Evolutionary conservation across 129 eudicot genomes (phyloP).

Genomic region (Flaveria ramosissima): DNA sequence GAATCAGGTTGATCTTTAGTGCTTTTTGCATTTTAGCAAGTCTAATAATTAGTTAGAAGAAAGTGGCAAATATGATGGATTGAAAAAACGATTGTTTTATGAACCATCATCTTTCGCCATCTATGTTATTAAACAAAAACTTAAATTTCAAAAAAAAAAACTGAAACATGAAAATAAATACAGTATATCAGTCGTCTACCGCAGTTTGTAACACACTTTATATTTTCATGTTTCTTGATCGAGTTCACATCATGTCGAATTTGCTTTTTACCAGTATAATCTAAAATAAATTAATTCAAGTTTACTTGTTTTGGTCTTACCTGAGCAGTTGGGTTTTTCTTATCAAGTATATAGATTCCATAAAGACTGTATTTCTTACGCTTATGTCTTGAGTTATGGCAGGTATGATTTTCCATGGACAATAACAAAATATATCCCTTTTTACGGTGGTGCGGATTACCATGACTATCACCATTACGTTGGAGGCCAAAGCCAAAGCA

Average conservation of each 20-base stretch:
- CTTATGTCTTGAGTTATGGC: not conserved
- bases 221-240: no score
- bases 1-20: not conserved
- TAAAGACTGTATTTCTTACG: not conserved
- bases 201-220: not conserved
- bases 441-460: conserved; percentile 87
- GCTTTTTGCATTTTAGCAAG: conserved; percentile 11
- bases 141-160: not conserved
- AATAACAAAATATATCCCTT: conserved; percentile 70
- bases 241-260: not conserved
- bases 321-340: not conserved
- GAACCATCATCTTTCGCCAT: not conserved
- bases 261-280: not conserved
- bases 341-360: not conserved
- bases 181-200: not conserved
- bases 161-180: not conserved
- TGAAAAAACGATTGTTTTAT: not conserved
- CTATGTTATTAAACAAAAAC: not conserved
- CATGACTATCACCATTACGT: conserved; percentile 97
- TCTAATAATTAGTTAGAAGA: conserved; percentile 12
- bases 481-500: conserved; percentile 92
- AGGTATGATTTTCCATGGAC: conserved; percentile 92
- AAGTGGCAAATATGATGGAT: conserved; percentile 5
- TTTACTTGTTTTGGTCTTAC: not conserved
- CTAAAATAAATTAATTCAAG: not conserved